Evolutionary conservation across 495 filamentous ascomycete species (phyloP), one percentile per base, ranked within the genome.

Genomic region (Aspergillus incahuasiensis): DNA sequence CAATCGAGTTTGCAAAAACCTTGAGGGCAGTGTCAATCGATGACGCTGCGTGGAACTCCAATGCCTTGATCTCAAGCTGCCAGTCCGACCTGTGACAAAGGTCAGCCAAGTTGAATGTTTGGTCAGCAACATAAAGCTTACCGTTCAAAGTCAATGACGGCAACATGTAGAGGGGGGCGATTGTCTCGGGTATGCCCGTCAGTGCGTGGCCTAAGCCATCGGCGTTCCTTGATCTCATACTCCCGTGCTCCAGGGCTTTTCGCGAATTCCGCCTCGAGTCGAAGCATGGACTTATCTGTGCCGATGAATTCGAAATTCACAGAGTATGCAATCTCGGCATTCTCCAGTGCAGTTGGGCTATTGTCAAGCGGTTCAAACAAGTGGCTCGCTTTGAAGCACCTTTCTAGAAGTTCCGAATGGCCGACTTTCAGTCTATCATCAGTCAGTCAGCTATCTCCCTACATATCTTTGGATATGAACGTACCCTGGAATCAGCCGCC

Each of bases 301-400:
- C 67, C 58, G 6, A 61, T n/a, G 34, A 80, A 75, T 22, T 77
- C 70, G 45, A 80, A 79, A 18, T 63, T 68, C 5, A 72, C 78
- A 0, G 72, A 68, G 45, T 71, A 70, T 8, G 60, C 58, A 6
- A 69, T 68, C 32, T 63, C 62, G 4, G 68, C 56, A 9, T 52
- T 51, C 49, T 61, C 30, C 5, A 79, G 42, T 0, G 63, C 59
- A 18, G 22, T 28, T 6, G 55, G 67, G 16, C 71, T 75, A 42
- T 71, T 69, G 22, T 74, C 73, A 25, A 79, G 65, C 0, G 70
- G 65, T 24, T 75, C 72, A 40, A 90, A 83, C 3, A 83, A 64
- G 24, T 72, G 60, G 30, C 21, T 54, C 1, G 75, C 71, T 3
- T 55, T 42, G 21, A 62, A 61, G 28, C 71, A 63, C 32, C 61